Conservation (phyloP, 371 early-diverging fungal genomes). For the Phascolomyces articulosus region DNA sequence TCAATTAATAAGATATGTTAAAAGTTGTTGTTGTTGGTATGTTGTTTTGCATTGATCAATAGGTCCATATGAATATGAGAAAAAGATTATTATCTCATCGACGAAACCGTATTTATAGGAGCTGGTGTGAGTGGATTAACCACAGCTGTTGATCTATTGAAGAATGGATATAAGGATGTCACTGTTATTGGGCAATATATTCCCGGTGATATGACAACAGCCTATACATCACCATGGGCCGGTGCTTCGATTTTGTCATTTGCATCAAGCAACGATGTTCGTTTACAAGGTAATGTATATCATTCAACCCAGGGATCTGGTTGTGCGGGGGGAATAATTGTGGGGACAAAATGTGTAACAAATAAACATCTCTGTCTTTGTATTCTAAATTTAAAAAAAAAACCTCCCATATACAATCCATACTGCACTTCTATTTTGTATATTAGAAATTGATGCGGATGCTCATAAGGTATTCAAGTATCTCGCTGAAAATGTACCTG, state of each 20-base stretch:
- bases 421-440: too few relatives aligned
- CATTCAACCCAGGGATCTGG: too few relatives aligned
- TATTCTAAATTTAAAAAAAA: too few relatives aligned
- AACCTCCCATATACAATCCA: too few relatives aligned
- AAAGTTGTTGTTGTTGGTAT: constrained; percentile 12
- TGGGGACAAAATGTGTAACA: too few relatives aligned
- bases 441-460: constrained; percentile 41
- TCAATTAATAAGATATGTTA: not conserved
- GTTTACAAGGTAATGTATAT: constrained; percentile 30
- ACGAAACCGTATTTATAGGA: constrained; percentile 39
- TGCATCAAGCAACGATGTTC: constrained; percentile 30
- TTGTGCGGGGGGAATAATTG: too few relatives aligned
- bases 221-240: constrained; percentile 79
- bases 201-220: constrained; percentile 53
- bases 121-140: constrained; percentile 84
- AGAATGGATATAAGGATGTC: constrained; percentile 56
- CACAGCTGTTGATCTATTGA: constrained; percentile 59
- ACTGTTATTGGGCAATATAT: constrained; percentile 62
- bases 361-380: too few relatives aligned
- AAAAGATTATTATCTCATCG: not conserved
- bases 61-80: not conserved
- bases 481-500: constrained; percentile 33
- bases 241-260: constrained; percentile 56
- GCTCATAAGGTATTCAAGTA: constrained; percentile 36
- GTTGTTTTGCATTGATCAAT: too few relatives aligned